A percentile compares a stretch with the other conserved stretches of the same genome.
Conservation (phyloP, 768 basidiomycete species). For the Pisolithus albus region DNA sequence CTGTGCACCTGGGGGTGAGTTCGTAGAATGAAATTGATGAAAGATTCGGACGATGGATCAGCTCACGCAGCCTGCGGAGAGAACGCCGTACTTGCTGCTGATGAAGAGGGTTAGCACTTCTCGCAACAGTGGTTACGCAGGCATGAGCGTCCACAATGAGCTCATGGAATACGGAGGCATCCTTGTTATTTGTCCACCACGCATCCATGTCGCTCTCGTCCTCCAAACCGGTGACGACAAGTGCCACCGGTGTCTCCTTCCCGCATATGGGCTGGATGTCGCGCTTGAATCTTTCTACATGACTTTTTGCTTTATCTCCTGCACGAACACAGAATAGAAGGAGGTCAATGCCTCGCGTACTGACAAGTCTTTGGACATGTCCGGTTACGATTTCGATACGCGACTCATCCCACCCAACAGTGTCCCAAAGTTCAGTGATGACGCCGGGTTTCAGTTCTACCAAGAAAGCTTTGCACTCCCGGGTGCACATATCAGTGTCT, state of each 20-base stretch:
- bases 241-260: conserved; percentile 2
- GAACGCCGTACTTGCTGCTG: neutral
- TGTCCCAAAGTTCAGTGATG: neutral
- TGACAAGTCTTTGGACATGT: neutral
- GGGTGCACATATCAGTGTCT: neutral
- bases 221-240: conserved; percentile 15
- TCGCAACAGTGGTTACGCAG: neutral
- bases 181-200: conserved; percentile 28
- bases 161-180: neutral
- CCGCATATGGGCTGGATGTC: too few species aligned
- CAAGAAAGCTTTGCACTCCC: neutral
- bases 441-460: neutral
- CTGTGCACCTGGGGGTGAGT: neutral
- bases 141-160: neutral
- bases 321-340: neutral
- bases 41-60: neutral
- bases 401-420: neutral
- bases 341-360: neutral
- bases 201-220: conserved; percentile 15
- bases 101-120: neutral
- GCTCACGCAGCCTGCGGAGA: neutral
- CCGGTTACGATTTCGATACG: neutral
- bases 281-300: neutral
- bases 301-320: neutral
- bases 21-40: neutral